Conservation (phyloP, 495 filamentous ascomycete genomes). For the Amniculicola lignicola region DNA sequence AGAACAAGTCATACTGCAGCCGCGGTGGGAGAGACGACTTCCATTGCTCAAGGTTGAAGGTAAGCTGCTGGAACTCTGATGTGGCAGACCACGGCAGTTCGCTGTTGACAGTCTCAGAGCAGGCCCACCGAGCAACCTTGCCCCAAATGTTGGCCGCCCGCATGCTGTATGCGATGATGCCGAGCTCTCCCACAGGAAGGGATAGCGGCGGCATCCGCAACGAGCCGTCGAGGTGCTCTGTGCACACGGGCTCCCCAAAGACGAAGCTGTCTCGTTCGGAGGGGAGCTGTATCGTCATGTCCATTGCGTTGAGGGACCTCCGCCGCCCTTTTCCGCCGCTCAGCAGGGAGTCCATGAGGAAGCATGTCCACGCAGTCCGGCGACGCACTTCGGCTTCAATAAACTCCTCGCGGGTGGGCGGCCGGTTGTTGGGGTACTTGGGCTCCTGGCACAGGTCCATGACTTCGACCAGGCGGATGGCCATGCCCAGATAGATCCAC, state of each 20-base stretch:
- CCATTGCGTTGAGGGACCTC: conserved; percentile 23
- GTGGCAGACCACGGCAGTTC: conserved; percentile 31
- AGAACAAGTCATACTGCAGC: conserved; percentile 34
- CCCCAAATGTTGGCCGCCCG: conserved; percentile 38
- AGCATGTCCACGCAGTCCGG: conserved; percentile 37
- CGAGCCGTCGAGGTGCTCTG: conserved; percentile 25
- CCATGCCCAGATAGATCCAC: conserved; percentile 39
- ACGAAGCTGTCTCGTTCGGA: conserved; percentile 35
- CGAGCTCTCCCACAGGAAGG: conserved; percentile 23
- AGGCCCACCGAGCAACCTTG: conserved; percentile 36
- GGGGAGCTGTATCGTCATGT: conserved; percentile 36
- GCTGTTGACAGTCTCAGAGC: conserved; percentile 24
- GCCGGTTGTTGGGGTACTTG: conserved; percentile 9
- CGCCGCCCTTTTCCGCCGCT: conserved; percentile 37
- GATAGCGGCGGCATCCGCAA: conserved; percentile 23
- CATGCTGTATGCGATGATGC: conserved; percentile 37
- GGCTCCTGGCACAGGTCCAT: conserved; percentile 33
- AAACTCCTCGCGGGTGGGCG: conserved; percentile 33
- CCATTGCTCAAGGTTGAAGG: conserved; percentile 28
- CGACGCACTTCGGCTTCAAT: conserved; percentile 35
- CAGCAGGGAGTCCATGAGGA: conserved; percentile 38
- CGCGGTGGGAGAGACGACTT: conserved; percentile 23
- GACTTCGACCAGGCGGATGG: conserved; percentile 35
- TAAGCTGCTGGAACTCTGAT: conserved; percentile 30
- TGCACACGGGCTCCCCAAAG: conserved; percentile 35